Evolutionary conservation across 2,329 filamentous ascomycete genomes (phyloP).

Genomic region (Albifimbria verrucaria): DNA sequence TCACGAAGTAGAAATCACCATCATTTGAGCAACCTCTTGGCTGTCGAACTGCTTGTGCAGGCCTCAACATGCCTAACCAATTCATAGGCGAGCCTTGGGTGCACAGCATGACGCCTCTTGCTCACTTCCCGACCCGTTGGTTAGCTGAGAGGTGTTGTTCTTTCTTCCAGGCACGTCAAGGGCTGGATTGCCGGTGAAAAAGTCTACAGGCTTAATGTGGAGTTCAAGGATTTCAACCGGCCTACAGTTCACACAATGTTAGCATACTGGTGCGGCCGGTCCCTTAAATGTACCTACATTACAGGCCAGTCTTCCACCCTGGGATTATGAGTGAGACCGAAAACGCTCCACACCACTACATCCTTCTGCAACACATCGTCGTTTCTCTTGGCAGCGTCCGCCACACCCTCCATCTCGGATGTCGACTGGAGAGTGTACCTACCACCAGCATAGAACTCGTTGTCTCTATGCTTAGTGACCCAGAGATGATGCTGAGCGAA

Average conservation of each 20-base stretch:
- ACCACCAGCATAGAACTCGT: slow-evolving; percentile 40
- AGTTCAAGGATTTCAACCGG: slow-evolving; percentile 46
- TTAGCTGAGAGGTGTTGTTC: too few relatives aligned
- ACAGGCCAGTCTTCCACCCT: slow-evolving; percentile 49
- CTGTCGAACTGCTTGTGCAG: too few relatives aligned
- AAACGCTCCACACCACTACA: slow-evolving; percentile 47
- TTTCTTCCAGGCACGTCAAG: slow-evolving; percentile 36
- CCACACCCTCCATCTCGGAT: slow-evolving; percentile 33
- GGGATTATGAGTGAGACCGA: slow-evolving; percentile 46
- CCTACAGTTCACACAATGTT: slow-evolving; percentile 22
- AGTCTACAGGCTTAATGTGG: slow-evolving; percentile 40
- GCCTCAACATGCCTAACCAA: too few relatives aligned
- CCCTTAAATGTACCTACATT: slow-evolving; percentile 40
- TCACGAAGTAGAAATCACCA: too few relatives aligned
- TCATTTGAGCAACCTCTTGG: too few relatives aligned
- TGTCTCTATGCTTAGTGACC: slow-evolving; percentile 41
- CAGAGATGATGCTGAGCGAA: slow-evolving; percentile 42
- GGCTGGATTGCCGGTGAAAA: slow-evolving; percentile 43
- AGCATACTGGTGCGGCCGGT: background rate
- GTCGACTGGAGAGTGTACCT: slow-evolving; percentile 45
- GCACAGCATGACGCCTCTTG: too few relatives aligned
- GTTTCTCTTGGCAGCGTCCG: slow-evolving; percentile 30
- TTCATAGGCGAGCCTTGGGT: too few relatives aligned
- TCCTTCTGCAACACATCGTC: slow-evolving; percentile 48
- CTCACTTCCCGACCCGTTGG: too few relatives aligned